Base-by-base conservation (phyloP, 306 rosid genomes). In the Canavalia gladiata region DNA sequence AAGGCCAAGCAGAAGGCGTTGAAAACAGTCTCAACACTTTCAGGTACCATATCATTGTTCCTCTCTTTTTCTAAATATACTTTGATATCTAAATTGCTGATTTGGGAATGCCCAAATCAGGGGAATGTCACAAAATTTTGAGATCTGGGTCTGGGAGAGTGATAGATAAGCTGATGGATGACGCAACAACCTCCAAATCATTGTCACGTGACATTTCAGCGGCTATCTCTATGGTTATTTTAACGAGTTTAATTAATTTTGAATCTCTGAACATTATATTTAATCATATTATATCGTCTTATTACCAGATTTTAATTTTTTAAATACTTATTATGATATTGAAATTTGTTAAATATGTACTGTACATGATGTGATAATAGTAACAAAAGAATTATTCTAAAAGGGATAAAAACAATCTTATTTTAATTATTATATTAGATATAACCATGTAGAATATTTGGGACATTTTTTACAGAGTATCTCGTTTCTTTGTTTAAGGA, bases 1-100 rank as follows among this genome's bases (percentile, higher is more conserved):
- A 90, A 77, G 83, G 96, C 94, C 64, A 95, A 95, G 80, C 98
- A 93, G 84, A 95, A 92, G 89, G 99, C 99, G 72, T 65, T 95
- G 90, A 95, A 87, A 86, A 89, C 91, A 0, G 91, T 93, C 9
- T 91, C 99, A 55, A 75, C 94, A 79, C 96, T 95, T 86, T 83
- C 97, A 82, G 99, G 99, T 93, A 78, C 64, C 37, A 58, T 71
- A 78, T 84, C 65, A 64, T 76, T 47, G 70, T 78, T 77, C 67
- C 73, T 5, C 31, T 25, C 18, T 34, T 64, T 75, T 7, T 65
- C 68, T 29, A 68, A 25, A 52, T 0, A 11, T 65, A 7, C 11
- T 56, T 55, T n/a, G n/a, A 13, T 58, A 50, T n/a, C 39, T 60
- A 51, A 69, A 43, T 82, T 42, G 11, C 6, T 77, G 56, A 41